Evolutionary conservation across 129 eudicot species (phyloP), one percentile per base, ranked within the genome.

Genomic region (Centella asiatica): DNA sequence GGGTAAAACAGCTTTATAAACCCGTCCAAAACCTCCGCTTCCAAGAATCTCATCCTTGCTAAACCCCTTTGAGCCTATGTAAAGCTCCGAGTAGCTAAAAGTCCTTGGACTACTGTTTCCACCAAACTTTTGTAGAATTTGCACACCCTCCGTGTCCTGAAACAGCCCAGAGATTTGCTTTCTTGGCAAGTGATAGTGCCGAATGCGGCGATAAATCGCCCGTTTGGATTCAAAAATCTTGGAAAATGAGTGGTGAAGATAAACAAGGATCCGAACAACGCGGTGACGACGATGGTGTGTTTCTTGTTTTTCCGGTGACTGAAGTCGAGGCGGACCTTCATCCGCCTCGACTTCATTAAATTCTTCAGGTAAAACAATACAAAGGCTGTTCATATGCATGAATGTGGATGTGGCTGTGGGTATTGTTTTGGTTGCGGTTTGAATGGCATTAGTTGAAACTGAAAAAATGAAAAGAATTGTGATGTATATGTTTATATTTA

Each of bases 21-120:
- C 96, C 62, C 82, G 66, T 33, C 98, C 98, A 52, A 87, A 92
- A 0, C 98, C 96, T 5, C 98, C 98, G 50, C 90, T 87, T 6
- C 98, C 98, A 2, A 92, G 82, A 13, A 92, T 28, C 40, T 82
- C 82, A 2, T 72, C 65, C 45, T 76, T 67, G 63, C 82, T 78
- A 53, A 92, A 92, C 26, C 96, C 98, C 39, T 80, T 84, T 0
- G 86, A 74, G 39, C 96, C 98, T 9, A 92, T 77, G 57, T 84
- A 92, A 34, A 92, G 96, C 79, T 92, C 98, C 0, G 98, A 74
- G 33, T 81, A 92, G 70, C 98, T 82, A 51, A 84, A 92, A 1
- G 73, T 84, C 62, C 90, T 77, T 2, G 98, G 93, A 53, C 75
- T 79, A 4, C 71, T 75, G 18, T 79, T 27, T 0, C 58, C 77